phyloP scores from a whole-genome alignment of 768 basidiomycete species.

The Panellus pusillus region DNA sequence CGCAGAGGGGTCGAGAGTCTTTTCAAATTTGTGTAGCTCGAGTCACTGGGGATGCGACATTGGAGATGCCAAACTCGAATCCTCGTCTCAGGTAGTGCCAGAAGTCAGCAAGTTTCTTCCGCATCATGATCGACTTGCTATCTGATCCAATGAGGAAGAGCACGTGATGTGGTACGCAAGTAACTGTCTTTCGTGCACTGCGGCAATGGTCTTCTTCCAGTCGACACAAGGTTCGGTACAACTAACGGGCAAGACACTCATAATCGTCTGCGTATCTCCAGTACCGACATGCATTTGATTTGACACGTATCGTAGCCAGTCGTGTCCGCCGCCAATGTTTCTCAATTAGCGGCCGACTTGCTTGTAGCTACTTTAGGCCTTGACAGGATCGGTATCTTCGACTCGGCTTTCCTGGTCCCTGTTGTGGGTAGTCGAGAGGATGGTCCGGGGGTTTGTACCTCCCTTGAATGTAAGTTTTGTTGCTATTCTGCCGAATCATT shows the following conservation, averaged over 20 bases:
- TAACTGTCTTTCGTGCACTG: no score
- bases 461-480: constrained; percentile 65
- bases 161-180: no score
- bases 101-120: no score
- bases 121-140: no score
- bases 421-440: constrained; percentile 74
- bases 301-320: constrained; percentile 46
- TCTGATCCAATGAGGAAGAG: no score
- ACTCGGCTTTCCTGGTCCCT: constrained; percentile 63
- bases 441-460: constrained; percentile 64
- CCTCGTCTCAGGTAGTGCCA: no score
- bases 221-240: constrained; percentile 24
- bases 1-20: no score
- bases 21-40: no score
- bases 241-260: constrained; percentile 40
- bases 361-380: constrained; percentile 68
- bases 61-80: no score
- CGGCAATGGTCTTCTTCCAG: constrained; percentile 40
- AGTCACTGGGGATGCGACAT: no score
- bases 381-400: constrained; percentile 59
- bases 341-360: constrained; percentile 77
- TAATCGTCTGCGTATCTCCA: constrained; percentile 39
- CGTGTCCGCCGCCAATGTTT: constrained; percentile 79
- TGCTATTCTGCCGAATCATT: neutral
- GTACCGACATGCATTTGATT: constrained; percentile 1